These are phyloP conservation scores for Penicillium lagena DNA, from an alignment of 495 filamentous ascomycete species.

Conservation along the genomic window DNA sequence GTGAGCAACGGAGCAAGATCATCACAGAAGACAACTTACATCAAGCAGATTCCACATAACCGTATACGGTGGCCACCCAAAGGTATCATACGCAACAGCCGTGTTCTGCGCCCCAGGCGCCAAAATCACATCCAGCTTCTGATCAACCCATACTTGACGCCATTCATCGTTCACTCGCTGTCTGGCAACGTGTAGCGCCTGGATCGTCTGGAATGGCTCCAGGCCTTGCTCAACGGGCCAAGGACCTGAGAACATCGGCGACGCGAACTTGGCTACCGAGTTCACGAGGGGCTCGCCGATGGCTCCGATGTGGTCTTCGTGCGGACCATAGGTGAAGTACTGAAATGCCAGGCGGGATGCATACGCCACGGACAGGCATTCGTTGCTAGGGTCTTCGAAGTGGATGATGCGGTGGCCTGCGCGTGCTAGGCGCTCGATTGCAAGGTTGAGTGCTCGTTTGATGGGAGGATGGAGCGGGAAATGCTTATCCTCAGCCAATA, in stretches of 20 bases:
- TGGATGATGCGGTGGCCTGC: constrained; percentile 41
- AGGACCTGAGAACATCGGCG: constrained; percentile 15
- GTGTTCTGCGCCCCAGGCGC: constrained; percentile 40
- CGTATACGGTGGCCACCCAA: constrained; percentile 40
- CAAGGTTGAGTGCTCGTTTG: constrained; percentile 34
- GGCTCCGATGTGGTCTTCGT: constrained; percentile 13
- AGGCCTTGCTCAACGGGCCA: constrained; percentile 22
- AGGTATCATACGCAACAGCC: constrained; percentile 42
- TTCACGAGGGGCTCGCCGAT: constrained; percentile 22
- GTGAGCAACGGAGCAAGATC: background rate
- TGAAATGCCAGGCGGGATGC: constrained; percentile 17
- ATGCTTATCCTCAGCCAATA: constrained; percentile 45
- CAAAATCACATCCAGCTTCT: constrained; percentile 39
- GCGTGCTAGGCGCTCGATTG: constrained; percentile 26
- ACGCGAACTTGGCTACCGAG: constrained; percentile 11
- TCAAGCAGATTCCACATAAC: constrained; percentile 45
- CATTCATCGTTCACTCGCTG: constrained; percentile 9
- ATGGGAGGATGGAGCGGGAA: constrained; percentile 50
- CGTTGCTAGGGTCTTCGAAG: constrained; percentile 5
- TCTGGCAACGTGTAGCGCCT: constrained; percentile 12
- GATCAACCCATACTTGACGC: constrained; percentile 19
- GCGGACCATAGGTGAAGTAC: constrained; percentile 23
- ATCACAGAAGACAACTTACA: constrained; percentile 23
- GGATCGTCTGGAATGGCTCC: constrained; percentile 8
- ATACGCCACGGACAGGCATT: constrained; percentile 9